Evolutionary conservation across 495 filamentous ascomycete genomes (phyloP), one percentile per base, ranked within the genome.

Genomic region (Glonium stellatum): DNA sequence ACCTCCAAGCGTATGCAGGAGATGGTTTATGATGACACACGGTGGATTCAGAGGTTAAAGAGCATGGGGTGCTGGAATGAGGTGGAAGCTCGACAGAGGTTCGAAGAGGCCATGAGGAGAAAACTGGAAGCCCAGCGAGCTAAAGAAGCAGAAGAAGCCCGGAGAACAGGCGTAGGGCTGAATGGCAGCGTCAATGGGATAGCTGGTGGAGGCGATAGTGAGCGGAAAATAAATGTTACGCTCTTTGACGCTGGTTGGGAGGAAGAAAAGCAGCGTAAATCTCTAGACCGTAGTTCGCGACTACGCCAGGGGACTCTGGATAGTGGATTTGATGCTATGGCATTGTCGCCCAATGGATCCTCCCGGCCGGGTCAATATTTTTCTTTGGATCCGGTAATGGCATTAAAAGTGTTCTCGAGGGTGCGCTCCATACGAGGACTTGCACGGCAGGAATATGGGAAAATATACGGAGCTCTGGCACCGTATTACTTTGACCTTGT

Each of bases 21-120:
- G 72, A 99, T 99, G 91, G 95, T 95, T 11, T 97, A 97, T 75
- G 95, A 99, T 78, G 93, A 99, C 71, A 88, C 90, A 19, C 82
- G 92, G 75, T 99, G 93, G 93, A 86, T 97, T 49, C 84, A 87
- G 56, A 81, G 84, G 60, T 74, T 99, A 35, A 84, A 87, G 67
- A 79, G 78, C 31, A 96, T 99, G 82, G 90, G 86, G 5, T 87
- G 88, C 65, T 99, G 95, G 95, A 87, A 92, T 68, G 95, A 99
- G 69, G 70, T 74, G 5, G 93, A 96, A 69, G 93, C 93, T 0
- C 80, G 92, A 54, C 79, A 80, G 67, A 76, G 87, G 61, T 85
- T 87, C 27, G 93, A 97, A 61, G 84, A 88, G 22, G 79, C 81
- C 1, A 81, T 89, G 75, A 80, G 79, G 61, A 81, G 83, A 58